Conservation (phyloP, 257 asterid species). For the Handroanthus guayacan region DNA sequence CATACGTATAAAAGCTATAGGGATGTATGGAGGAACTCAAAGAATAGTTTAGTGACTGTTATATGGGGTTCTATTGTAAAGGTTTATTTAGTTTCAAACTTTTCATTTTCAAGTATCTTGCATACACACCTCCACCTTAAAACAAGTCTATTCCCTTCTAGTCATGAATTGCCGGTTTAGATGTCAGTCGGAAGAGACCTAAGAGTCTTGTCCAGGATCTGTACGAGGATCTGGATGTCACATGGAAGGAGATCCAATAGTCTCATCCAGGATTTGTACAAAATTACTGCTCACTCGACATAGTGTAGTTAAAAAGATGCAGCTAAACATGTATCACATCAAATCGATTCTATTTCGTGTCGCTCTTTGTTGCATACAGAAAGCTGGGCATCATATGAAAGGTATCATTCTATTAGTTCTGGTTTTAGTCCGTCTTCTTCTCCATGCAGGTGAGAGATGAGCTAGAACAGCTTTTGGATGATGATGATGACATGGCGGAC, state of each 20-base stretch:
- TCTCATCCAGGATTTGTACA: neutral
- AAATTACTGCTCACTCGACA: neutral
- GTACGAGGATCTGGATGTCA: neutral
- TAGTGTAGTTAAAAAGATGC: neutral
- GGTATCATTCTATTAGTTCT: neutral
- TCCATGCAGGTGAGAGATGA: slow-evolving; percentile 78
- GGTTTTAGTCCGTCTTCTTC: slow-evolving; percentile 29
- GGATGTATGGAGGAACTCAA: too few species aligned
- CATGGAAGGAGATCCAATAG: neutral
- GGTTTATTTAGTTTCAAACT: too few species aligned
- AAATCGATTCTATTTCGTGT: neutral
- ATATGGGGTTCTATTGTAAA: too few species aligned
- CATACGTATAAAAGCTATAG: too few species aligned
- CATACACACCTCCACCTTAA: neutral
- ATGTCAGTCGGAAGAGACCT: neutral
- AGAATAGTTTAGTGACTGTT: too few species aligned
- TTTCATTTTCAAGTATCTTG: neutral
- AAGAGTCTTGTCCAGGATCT: neutral
- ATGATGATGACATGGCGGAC: slow-evolving; percentile 93
- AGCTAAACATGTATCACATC: neutral
- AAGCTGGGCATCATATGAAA: neutral
- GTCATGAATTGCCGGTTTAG: neutral
- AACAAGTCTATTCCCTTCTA: neutral
- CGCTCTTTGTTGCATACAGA: neutral
- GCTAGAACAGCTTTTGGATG: slow-evolving; percentile 87